Evolutionary conservation across 306 rosid species (phyloP).

Genomic region (Adenanthera pavonina): DNA sequence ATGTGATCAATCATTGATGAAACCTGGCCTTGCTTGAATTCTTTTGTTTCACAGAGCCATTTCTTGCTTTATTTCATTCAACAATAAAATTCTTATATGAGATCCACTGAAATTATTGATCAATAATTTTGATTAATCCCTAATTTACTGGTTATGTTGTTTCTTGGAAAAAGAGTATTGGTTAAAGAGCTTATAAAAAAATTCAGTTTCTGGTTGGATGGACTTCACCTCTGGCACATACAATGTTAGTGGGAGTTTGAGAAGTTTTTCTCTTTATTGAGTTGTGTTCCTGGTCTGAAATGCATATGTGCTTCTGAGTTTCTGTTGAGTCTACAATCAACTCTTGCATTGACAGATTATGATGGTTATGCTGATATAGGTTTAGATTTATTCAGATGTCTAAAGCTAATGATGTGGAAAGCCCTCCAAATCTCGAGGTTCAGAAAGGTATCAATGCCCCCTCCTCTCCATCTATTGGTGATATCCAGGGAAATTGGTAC

Average conservation of each 20-base stretch:
- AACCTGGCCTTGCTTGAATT: neutral
- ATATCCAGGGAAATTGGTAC: constrained; percentile 54
- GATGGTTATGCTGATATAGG: neutral
- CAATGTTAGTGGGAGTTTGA: neutral
- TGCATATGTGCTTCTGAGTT: neutral
- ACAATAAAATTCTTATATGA: neutral
- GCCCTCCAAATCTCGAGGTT: constrained; percentile 42
- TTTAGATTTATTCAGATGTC: constrained; percentile 52
- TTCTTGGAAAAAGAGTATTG: neutral
- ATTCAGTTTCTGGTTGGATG: neutral
- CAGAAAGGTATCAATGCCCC: constrained; percentile 44
- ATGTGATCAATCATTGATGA: neutral
- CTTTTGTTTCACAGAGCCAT: neutral
- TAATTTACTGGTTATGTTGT: neutral
- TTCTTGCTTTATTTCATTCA: neutral
- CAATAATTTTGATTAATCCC: neutral
- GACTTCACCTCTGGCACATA: neutral
- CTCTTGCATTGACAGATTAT: constrained; percentile 10
- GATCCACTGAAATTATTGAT: neutral
- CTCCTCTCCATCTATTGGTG: constrained; percentile 36
- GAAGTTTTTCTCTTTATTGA: neutral
- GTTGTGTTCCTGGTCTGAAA: neutral
- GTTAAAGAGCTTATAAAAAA: neutral
- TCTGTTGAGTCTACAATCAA: neutral
- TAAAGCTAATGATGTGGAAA: constrained; percentile 51